phyloP scores from a whole-genome alignment of 1,284 basidiomycete genomes.

The Agroathelia rolfsii region DNA sequence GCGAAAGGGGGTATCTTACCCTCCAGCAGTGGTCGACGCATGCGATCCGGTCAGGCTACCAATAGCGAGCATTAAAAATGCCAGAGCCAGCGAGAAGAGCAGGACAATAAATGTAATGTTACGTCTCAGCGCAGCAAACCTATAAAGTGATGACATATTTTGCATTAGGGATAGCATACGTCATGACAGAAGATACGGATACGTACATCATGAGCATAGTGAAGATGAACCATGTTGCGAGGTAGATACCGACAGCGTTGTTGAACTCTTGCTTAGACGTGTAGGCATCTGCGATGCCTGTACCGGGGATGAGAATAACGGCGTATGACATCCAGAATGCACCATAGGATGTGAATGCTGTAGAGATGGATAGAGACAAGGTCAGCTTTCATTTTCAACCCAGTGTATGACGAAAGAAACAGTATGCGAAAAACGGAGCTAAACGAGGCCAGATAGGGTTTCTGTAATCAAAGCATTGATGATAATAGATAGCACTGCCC shows the following conservation, averaged over 20 bases:
- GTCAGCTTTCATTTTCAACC: no score
- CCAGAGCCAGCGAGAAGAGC: slow-evolving; percentile 55
- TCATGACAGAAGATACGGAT: no score
- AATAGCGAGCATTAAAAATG: slow-evolving; percentile 43
- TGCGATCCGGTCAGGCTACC: slow-evolving; percentile 31
- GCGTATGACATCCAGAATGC: slow-evolving; percentile 80
- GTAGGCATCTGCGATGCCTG: slow-evolving; percentile 49
- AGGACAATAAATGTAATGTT: slow-evolving; percentile 50
- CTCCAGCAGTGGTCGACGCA: no score
- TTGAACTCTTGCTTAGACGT: slow-evolving; percentile 29
- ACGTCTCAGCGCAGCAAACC: slow-evolving; percentile 44
- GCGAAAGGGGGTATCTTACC: slow-evolving; percentile 14
- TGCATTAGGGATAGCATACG: no score
- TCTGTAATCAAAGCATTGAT: no score
- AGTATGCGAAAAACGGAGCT: no score
- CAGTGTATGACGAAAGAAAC: no score
- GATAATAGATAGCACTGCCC: no score
- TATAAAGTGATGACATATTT: slow-evolving; percentile 15
- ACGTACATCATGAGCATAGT: slow-evolving; percentile 55
- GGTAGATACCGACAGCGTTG: slow-evolving; percentile 56
- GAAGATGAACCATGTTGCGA: slow-evolving; percentile 63
- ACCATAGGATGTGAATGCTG: slow-evolving; percentile 78
- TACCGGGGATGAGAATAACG: slow-evolving; percentile 53
- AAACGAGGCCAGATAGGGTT: no score
- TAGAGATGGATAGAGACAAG: slow-evolving; percentile 17